Conservation (phyloP, 2,329 filamentous ascomycete genomes). For the Phyllosticta ampelicida region DNA sequence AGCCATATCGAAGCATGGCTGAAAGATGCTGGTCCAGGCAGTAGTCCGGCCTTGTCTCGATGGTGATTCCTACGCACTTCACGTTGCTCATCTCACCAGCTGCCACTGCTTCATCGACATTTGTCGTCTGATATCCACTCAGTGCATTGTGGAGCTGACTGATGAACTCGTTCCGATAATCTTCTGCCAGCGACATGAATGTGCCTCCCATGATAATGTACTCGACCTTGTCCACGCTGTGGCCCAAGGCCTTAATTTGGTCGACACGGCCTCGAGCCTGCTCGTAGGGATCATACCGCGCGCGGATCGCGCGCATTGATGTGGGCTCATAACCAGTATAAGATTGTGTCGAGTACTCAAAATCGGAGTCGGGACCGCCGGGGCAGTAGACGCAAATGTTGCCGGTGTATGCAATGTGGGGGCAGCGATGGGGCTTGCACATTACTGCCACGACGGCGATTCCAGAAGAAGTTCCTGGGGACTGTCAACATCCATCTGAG, state of each 20-base stretch:
- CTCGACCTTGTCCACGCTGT: constrained; percentile 97
- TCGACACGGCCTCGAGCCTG: constrained; percentile 93
- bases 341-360: constrained; percentile 97
- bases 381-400: constrained; percentile 99
- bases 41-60: constrained; percentile 94
- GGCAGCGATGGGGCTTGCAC: constrained; percentile 97
- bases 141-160: constrained; percentile 93
- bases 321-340: constrained; percentile 98
- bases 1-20: constrained; percentile 95
- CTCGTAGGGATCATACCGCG: constrained; percentile 94
- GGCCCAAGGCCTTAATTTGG: constrained; percentile 88
- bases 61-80: constrained; percentile 97
- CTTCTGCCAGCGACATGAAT: constrained; percentile 89
- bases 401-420: constrained; percentile 95
- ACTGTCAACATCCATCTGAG: constrained; percentile 9
- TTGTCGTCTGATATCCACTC: constrained; percentile 86
- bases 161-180: constrained; percentile 88
- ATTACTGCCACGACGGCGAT: constrained; percentile 98
- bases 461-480: constrained; percentile 76
- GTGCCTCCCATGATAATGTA: constrained; percentile 99
- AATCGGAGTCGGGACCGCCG: constrained; percentile 93
- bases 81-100: constrained; percentile 94
- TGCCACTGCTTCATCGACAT: constrained; percentile 90
- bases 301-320: constrained; percentile 94
- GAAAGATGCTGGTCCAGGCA: constrained; percentile 91